phyloP scores from a whole-genome alignment of 345 rosid species.

The Stellera chamaejasme region DNA sequence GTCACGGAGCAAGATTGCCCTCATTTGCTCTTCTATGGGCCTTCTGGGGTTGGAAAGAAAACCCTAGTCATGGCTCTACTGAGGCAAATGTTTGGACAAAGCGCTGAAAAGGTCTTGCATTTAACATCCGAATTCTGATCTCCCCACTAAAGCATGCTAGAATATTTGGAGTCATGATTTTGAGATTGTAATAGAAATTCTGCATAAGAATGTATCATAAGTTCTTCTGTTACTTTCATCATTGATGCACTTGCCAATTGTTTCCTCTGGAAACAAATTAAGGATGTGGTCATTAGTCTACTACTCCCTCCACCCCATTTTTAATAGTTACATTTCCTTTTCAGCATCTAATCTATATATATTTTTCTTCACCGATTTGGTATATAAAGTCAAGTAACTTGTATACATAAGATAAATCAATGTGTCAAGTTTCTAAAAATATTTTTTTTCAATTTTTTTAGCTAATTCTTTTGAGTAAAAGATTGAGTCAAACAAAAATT shows the following conservation, averaged over 20 bases:
- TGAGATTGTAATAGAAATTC: background rate
- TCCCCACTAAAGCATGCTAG: background rate
- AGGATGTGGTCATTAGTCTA: too few relatives aligned
- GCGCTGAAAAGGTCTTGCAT: conserved; percentile 73
- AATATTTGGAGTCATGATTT: background rate
- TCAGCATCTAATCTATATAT: too few relatives aligned
- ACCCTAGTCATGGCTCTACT: conserved; percentile 94
- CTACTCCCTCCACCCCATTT: too few relatives aligned
- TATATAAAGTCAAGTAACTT: too few relatives aligned
- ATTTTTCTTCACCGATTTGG: too few relatives aligned
- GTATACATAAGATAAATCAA: too few relatives aligned
- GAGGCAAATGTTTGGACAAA: conserved; percentile 72
- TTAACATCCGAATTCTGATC: background rate
- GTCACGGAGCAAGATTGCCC: conserved; percentile 94
- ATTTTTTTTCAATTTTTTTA: background rate
- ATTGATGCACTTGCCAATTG: background rate
- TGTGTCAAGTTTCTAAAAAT: too few relatives aligned
- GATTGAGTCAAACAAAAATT: too few relatives aligned
- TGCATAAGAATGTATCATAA: background rate
- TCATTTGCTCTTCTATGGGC: conserved; percentile 95
- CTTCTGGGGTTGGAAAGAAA: conserved; percentile 97
- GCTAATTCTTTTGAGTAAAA: background rate
- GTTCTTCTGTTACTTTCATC: background rate
- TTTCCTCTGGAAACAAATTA: too few relatives aligned
- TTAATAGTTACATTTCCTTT: too few relatives aligned